Conservation (phyloP, 139 green algal species). For the Pseudopediastrum boryanum region DNA sequence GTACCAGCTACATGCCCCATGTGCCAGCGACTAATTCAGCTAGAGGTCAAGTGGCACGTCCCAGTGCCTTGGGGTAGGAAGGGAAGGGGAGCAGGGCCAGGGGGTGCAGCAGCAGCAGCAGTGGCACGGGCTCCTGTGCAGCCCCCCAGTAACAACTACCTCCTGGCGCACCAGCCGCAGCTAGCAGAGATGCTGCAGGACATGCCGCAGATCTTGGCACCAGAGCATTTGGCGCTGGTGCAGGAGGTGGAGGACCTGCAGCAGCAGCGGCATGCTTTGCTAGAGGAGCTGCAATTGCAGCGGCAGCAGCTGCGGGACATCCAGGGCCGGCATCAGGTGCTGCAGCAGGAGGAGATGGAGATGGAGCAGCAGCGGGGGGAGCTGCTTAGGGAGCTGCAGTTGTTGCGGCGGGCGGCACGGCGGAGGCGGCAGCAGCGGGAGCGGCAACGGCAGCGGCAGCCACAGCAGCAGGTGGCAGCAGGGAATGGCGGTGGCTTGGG, state of each 20-base stretch:
- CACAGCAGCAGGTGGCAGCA: background rate
- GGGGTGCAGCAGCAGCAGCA: slow-evolving; percentile 18
- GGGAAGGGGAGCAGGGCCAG: background rate
- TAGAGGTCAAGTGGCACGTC: slow-evolving; percentile 63
- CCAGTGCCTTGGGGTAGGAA: slow-evolving; percentile 18
- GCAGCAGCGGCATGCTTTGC: slow-evolving; percentile 18
- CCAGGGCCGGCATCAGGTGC: slow-evolving; percentile 7
- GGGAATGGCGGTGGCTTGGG: too few species aligned
- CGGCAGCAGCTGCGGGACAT: slow-evolving; percentile 34
- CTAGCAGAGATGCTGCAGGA: slow-evolving; percentile 50
- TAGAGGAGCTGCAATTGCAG: slow-evolving; percentile 24
- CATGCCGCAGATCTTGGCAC: slow-evolving; percentile 35
- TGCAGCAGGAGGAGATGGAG: slow-evolving; percentile 29
- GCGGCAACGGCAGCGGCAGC: slow-evolving; percentile 4
- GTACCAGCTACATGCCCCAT: slow-evolving; percentile 74
- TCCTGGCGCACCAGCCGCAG: slow-evolving; percentile 50
- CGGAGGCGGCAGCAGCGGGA: slow-evolving; percentile 19
- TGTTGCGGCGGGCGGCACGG: background rate
- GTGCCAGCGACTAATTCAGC: slow-evolving; percentile 72
- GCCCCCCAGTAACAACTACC: slow-evolving; percentile 27
- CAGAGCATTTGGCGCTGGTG: slow-evolving; percentile 25
- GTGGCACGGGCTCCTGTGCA: background rate
- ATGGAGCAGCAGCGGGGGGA: slow-evolving; percentile 32
- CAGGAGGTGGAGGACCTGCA: slow-evolving; percentile 31
- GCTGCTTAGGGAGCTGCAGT: slow-evolving; percentile 30